These are phyloP conservation scores for Isatis tinctoria DNA, from an alignment of 345 rosid species.

Conservation along the genomic window DNA sequence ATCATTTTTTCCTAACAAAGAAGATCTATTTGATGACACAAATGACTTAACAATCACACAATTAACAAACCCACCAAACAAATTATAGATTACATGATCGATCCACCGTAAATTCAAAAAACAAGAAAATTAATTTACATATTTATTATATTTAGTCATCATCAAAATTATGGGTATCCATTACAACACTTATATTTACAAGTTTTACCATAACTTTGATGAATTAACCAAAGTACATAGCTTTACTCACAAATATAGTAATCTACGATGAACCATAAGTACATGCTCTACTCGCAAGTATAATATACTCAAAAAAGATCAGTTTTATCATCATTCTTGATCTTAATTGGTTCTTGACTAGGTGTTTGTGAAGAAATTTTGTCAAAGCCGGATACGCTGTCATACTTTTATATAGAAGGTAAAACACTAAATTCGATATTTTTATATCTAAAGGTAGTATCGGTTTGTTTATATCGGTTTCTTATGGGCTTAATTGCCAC, in stretches of 20 bases:
- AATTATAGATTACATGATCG: not conserved
- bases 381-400: conserved; percentile 87
- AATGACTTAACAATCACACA: conserved; percentile 4
- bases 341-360: not conserved
- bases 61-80: not conserved
- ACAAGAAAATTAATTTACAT: not conserved
- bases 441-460: no score
- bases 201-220: conserved; percentile 24
- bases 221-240: not conserved
- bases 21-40: no score
- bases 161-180: conserved; percentile 14
- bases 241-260: conserved; percentile 1
- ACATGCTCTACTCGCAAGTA: no score
- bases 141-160: not conserved
- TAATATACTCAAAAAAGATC: no score
- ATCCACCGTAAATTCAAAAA: not conserved
- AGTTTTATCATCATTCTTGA: no score
- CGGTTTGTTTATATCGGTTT: no score
- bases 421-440: no score
- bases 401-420: conserved; percentile 72
- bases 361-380: conserved; percentile 39
- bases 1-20: no score
- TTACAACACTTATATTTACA: conserved; percentile 30
- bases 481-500: no score
- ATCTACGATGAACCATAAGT: not conserved